Conservation (phyloP, 2,329 filamentous ascomycete genomes). For the Akanthomyces uredinophilus region DNA sequence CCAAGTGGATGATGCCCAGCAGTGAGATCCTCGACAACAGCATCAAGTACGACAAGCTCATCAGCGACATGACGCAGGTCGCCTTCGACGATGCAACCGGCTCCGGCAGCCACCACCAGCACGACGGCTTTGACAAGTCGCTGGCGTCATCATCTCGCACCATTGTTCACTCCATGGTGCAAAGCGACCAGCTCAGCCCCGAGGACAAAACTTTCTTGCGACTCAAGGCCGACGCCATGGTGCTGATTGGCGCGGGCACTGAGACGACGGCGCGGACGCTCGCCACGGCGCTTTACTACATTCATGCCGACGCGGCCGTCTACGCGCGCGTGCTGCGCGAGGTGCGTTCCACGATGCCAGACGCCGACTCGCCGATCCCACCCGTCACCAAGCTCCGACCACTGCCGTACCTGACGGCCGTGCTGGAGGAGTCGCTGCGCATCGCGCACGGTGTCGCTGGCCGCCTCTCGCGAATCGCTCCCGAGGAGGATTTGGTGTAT, state of each 20-base stretch:
- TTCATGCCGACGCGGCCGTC: slow-evolving; percentile 28
- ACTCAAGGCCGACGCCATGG: slow-evolving; percentile 28
- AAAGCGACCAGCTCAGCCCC: background rate
- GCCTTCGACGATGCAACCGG: background rate
- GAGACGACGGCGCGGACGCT: slow-evolving; percentile 33
- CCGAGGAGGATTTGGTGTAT: slow-evolving; percentile 24
- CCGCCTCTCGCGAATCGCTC: slow-evolving; percentile 24
- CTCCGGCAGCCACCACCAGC: background rate
- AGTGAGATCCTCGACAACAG: background rate
- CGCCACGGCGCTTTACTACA: slow-evolving; percentile 29
- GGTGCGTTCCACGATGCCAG: slow-evolving; percentile 19
- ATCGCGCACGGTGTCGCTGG: slow-evolving; percentile 32
- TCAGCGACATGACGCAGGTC: background rate
- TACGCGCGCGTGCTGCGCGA: slow-evolving; percentile 29
- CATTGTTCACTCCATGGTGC: background rate
- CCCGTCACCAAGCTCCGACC: slow-evolving; percentile 23
- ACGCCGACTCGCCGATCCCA: background rate
- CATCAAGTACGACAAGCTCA: background rate
- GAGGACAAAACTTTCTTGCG: slow-evolving; percentile 29
- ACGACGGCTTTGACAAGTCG: background rate
- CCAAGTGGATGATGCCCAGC: background rate
- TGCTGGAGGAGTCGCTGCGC: slow-evolving; percentile 34
- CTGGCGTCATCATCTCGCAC: background rate
- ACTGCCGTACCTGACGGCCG: slow-evolving; percentile 34
- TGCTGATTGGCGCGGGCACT: slow-evolving; percentile 31